phyloP scores from a whole-genome alignment of 148 eudicot genomes.

The Cornus florida region DNA sequence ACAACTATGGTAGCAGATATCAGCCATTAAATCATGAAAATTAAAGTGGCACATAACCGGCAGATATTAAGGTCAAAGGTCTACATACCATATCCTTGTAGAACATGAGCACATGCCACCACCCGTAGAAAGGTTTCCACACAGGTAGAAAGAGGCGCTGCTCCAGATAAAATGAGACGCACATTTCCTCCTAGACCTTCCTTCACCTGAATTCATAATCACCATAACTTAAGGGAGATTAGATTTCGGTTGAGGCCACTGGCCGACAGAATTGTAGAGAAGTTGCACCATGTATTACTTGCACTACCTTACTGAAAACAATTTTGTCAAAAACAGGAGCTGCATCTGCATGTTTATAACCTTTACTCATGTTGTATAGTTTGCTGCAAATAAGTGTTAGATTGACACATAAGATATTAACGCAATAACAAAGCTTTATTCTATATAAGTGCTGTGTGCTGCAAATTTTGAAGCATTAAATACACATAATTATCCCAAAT shows the following conservation, averaged over 20 bases:
- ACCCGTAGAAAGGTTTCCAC: slow-evolving; percentile 79
- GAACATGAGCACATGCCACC: slow-evolving; percentile 85
- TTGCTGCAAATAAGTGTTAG: slow-evolving; percentile 52
- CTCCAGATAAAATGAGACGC: slow-evolving; percentile 86
- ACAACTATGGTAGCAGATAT: neutral
- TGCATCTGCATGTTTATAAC: slow-evolving; percentile 74
- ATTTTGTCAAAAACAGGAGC: slow-evolving; percentile 76
- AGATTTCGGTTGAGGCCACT: neutral
- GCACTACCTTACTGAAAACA: slow-evolving; percentile 76
- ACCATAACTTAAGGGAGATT: neutral
- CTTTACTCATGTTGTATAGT: slow-evolving; percentile 71
- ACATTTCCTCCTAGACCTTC: slow-evolving; percentile 87
- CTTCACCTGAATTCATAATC: slow-evolving; percentile 53
- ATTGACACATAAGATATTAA: neutral
- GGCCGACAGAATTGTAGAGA: neutral
- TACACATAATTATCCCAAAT: neutral
- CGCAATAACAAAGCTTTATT: neutral
- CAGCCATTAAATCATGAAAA: neutral
- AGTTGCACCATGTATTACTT: neutral
- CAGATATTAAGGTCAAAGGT: neutral
- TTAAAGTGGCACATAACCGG: neutral
- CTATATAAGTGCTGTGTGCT: neutral
- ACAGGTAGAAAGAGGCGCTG: slow-evolving; percentile 81
- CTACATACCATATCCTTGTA: slow-evolving; percentile 88
- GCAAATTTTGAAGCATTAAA: no score